phyloP scores from a whole-genome alignment of 441 rosid genomes.

The Bocquillonia castaneifolia region DNA sequence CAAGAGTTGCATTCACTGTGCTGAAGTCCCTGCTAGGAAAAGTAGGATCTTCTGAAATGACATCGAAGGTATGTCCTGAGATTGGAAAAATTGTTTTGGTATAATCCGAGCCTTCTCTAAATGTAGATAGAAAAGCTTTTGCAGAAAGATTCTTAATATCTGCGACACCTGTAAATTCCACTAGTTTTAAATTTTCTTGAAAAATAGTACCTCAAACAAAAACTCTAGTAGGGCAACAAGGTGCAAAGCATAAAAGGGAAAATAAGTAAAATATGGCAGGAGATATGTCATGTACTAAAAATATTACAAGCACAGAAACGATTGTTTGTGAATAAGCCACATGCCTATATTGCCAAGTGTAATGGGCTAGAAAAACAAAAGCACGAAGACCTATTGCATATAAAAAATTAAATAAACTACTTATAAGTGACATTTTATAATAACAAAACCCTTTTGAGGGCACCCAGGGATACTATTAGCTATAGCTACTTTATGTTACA shows the following conservation, averaged over 20 bases:
- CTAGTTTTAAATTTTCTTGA: constrained; percentile 6
- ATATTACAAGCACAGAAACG: not conserved
- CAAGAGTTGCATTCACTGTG: constrained; percentile 13
- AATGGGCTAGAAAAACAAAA: not conserved
- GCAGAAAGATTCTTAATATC: constrained; percentile 12
- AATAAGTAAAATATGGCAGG: not conserved
- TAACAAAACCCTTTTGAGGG: not conserved
- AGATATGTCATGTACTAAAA: not conserved
- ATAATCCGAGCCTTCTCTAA: constrained; percentile 5
- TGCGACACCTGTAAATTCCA: constrained; percentile 14
- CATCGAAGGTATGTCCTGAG: constrained; percentile 14
- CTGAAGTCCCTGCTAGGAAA: constrained; percentile 7
- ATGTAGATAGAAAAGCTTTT: constrained; percentile 11
- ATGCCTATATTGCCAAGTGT: not conserved
- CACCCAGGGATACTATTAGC: not conserved
- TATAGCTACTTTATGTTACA: not conserved
- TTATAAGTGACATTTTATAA: not conserved
- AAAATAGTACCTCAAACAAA: constrained; percentile 4
- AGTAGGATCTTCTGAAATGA: constrained; percentile 11
- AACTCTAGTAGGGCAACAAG: not conserved
- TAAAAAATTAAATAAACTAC: not conserved
- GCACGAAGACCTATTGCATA: not conserved
- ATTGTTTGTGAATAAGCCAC: not conserved
- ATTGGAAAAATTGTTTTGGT: constrained; percentile 19
- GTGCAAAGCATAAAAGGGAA: not conserved